phyloP scores from a whole-genome alignment of 345 rosid genomes.

The Brassica nigra region DNA sequence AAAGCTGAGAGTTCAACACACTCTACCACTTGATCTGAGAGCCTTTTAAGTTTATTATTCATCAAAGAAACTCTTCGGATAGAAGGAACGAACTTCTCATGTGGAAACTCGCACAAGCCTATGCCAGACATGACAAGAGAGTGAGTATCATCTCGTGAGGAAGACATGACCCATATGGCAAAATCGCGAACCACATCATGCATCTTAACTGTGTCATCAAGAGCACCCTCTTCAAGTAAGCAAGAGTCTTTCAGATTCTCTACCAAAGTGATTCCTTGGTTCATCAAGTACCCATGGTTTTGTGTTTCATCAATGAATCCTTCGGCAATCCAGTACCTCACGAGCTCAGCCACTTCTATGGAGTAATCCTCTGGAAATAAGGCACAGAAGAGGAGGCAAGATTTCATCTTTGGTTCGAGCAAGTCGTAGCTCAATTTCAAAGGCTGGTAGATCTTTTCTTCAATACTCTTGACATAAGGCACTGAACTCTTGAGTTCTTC shows the following conservation, averaged over 20 bases:
- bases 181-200: constrained; percentile 55
- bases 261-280: constrained; percentile 44
- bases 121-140: constrained; percentile 43
- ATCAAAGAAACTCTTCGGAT: constrained; percentile 49
- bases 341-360: constrained; percentile 43
- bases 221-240: constrained; percentile 47
- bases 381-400: constrained; percentile 54
- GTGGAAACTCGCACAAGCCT: constrained; percentile 34
- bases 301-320: constrained; percentile 44
- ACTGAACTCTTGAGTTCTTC: constrained; percentile 41
- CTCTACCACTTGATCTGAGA: constrained; percentile 18
- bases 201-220: constrained; percentile 47
- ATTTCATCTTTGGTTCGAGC: constrained; percentile 29
- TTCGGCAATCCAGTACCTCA: constrained; percentile 49
- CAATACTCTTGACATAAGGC: constrained; percentile 40
- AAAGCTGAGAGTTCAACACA: constrained; percentile 40
- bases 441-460: constrained; percentile 44
- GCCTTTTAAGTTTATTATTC: constrained; percentile 37
- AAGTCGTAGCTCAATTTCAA: constrained; percentile 48
- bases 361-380: constrained; percentile 53
- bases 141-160: constrained; percentile 22
- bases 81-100: constrained; percentile 27
- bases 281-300: constrained; percentile 32
- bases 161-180: constrained; percentile 45
- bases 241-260: constrained; percentile 53